Evolutionary conservation across 129 eudicot species (phyloP), one percentile per base, ranked within the genome.

Genomic region (Deinandra increscens): DNA sequence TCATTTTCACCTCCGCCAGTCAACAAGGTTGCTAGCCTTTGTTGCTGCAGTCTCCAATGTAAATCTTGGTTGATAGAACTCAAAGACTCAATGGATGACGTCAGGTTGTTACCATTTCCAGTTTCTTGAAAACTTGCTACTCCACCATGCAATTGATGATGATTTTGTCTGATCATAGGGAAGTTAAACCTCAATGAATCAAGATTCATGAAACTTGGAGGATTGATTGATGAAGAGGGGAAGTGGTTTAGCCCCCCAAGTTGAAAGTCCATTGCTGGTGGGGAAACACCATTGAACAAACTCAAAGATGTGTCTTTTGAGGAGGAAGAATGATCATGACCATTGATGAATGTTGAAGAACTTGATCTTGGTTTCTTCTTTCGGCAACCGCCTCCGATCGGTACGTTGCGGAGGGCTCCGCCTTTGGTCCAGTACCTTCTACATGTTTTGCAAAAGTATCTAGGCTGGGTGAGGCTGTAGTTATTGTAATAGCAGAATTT

Each of bases 401-500:
- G 97, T 22, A 90, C 95, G 73, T 85, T 90, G n/a, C 97, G 76
- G 11, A 90, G 64, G 64, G 97, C 91, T 2, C 97, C 97, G 13
- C 95, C 95, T 66, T 75, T 79, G 10, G 97, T 90, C 97, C 97
- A 90, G 68, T 90, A 90, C 76, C 97, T 75, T 69, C 95, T 66
- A 70, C 97, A 90, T 7, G 95, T 83, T 84, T 90, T 90, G 83
- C 95, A 90, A 71, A 90, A 90, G 78, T 90, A 87, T 38, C 97
- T 56, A 33, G 97, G 97, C 41, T 90, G 97, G 1, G 88, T 69
- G 20, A 90, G 88, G 76, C 91, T 90, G 77, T 90, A 90, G 69
- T 90, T 90, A 78, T 90, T 90, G 87, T 84, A 90, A 76, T 90
- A 90, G 75, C 95, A 90, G 73, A 90, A 90, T 31, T 90, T 90